Conservation (phyloP, 2,329 filamentous ascomycete genomes). For the Cercospora berteroae region DNA sequence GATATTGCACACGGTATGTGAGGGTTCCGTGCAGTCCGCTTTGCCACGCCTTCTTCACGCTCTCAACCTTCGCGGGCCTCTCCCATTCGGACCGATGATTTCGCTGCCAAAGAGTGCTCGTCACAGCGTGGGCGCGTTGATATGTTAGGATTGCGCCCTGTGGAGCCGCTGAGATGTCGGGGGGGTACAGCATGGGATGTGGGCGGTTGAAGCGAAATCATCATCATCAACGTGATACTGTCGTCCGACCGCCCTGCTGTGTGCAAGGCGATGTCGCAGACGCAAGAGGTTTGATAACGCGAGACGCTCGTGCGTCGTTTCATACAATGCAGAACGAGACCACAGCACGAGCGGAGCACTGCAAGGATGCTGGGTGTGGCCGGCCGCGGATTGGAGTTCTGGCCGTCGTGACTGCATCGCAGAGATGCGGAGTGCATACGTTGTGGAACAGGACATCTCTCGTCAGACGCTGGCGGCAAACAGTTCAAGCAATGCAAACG, state of each 20-base stretch:
- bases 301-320: conserved; percentile 18
- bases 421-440: conserved; percentile 22
- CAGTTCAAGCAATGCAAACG: conserved; percentile 9
- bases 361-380: not conserved
- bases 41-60: conserved; percentile 16
- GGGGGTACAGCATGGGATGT: conserved; percentile 3
- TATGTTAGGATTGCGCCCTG: not conserved
- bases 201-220: not conserved
- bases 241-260: not conserved
- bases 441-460: conserved; percentile 15
- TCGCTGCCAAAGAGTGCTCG: not conserved
- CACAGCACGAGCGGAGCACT: conserved; percentile 18
- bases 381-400: conserved; percentile 4
- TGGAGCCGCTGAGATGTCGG: conserved; percentile 9
- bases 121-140: not conserved
- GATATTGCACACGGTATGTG: not conserved
- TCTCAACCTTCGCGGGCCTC: conserved; percentile 20
- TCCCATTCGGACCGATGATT: conserved; percentile 19
- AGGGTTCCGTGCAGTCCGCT: conserved; percentile 11
- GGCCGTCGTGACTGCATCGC: conserved; percentile 10
- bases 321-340: conserved; percentile 5
- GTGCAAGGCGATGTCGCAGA: not conserved
- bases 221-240: conserved; percentile 5
- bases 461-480: conserved; percentile 12
- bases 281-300: not conserved